Evolutionary conservation across 108 stramenopile genomes (phyloP).

Genomic region (Aurantiochytrium sp.): DNA sequence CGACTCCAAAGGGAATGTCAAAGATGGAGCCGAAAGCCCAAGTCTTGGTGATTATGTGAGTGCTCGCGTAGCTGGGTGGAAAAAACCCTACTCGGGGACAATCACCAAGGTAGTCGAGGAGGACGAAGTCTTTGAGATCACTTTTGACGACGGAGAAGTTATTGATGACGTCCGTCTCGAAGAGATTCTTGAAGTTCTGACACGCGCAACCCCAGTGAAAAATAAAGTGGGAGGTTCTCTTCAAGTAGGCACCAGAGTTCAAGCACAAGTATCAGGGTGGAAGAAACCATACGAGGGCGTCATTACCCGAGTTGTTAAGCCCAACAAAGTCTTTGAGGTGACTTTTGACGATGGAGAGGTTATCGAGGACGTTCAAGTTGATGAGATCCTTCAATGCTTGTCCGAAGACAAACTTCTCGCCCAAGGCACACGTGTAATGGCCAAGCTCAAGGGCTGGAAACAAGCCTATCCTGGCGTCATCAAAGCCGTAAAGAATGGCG

Average conservation of each 20-base stretch:
- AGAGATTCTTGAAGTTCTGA: background rate
- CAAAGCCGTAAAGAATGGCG: background rate
- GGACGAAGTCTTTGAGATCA: background rate
- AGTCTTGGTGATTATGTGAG: background rate
- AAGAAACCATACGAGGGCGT: background rate
- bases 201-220: too few species aligned
- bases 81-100: background rate
- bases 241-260: background rate
- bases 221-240: too few species aligned
- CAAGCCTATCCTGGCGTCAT: background rate
- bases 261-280: background rate
- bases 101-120: background rate
- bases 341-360: conserved; percentile 1
- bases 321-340: background rate
- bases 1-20: background rate
- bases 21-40: too few species aligned
- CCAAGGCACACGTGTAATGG: background rate
- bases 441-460: background rate
- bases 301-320: background rate
- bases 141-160: background rate
- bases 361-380: background rate
- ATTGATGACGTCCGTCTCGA: background rate
- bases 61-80: background rate
- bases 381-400: background rate
- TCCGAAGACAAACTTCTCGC: background rate